These are phyloP conservation scores for Cladophialophora chaetospira DNA, from an alignment of 2,329 filamentous ascomycete genomes.

Conservation along the genomic window DNA sequence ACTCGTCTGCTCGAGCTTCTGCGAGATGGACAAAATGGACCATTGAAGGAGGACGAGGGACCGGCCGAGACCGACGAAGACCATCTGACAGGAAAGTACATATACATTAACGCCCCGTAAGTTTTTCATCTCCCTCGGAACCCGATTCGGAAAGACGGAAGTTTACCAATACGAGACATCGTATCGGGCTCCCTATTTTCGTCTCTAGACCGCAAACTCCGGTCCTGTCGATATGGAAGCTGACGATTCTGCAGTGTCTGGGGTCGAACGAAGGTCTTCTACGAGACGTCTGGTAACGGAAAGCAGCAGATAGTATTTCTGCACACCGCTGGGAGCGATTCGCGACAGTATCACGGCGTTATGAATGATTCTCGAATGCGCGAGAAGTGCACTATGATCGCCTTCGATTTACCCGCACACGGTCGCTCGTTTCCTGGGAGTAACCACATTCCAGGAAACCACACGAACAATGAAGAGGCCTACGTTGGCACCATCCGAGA, in stretches of 20 bases:
- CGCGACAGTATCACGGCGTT: constrained; percentile 54
- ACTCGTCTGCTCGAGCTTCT: constrained; percentile 50
- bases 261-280: constrained; percentile 54
- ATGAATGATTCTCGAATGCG: constrained; percentile 53
- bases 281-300: constrained; percentile 51
- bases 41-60: constrained; percentile 44
- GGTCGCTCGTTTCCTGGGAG: constrained; percentile 51
- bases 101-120: constrained; percentile 50
- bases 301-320: constrained; percentile 50
- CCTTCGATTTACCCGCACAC: constrained; percentile 54
- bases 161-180: no score
- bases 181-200: no score
- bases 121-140: no score
- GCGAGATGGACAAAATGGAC: constrained; percentile 51
- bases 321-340: constrained; percentile 52
- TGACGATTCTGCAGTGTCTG: no score
- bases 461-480: constrained; percentile 52
- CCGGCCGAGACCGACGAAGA: constrained; percentile 45
- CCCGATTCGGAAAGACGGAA: no score
- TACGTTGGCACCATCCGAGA: constrained; percentile 51
- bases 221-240: no score
- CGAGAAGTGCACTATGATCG: constrained; percentile 52
- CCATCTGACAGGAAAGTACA: constrained; percentile 51
- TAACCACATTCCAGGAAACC: constrained; percentile 46
- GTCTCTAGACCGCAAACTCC: no score